Base-by-base conservation (phyloP, 306 rosid species). In the Ochetophila trinervis region DNA sequence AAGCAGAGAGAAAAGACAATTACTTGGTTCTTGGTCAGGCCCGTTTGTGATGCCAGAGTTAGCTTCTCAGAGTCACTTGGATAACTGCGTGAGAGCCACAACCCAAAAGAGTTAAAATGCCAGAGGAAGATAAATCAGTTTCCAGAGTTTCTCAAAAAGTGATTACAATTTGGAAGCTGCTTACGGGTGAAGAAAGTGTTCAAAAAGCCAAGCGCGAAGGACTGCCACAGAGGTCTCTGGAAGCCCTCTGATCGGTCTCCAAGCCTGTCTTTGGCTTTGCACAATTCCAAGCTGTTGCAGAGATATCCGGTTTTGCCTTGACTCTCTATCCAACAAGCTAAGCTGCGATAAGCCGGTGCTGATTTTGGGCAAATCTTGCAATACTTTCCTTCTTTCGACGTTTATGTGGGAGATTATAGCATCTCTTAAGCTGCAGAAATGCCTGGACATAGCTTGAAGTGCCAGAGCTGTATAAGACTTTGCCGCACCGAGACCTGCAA, bases 131-230 rank as follows among this genome's bases (percentile, higher is more conserved):
- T 8, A 49, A 4, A 3, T n/a, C n/a, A n/a, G n/a, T n/a, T n/a
- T n/a, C n/a, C n/a, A n/a, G 8, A 51, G 8, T 24, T 23, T n/a
- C 45, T n/a, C 45, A 17, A 45, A 19, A 54, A 67, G 6, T 49
- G 8, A 10, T 30, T 19, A 5, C 13, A 16, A 37, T 37, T 62
- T 67, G 7, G 18, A 65, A 60, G 32, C 47, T 32, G 35, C 87
- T 85, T 85, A 90, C 96, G 96, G 96, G 70, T 90, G 95, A 70
- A 90, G 96, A 66, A 90, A 90, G 80, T 87, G 95, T 69, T 90
- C 96, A 22, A 90, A 90, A 30, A 90, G 87, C 96, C 96, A 90
- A 64, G 88, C 74, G 58, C 96, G 89, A 57, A 90, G 91, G 53
- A 90, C 81, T 42, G 90, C 79, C 37, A 90, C 95, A 19, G 96